A percentile compares a stretch with the other conserved stretches of the same genome.
Conservation (phyloP, 2,329 filamentous ascomycete species). For the Botryotinia calthae region DNA sequence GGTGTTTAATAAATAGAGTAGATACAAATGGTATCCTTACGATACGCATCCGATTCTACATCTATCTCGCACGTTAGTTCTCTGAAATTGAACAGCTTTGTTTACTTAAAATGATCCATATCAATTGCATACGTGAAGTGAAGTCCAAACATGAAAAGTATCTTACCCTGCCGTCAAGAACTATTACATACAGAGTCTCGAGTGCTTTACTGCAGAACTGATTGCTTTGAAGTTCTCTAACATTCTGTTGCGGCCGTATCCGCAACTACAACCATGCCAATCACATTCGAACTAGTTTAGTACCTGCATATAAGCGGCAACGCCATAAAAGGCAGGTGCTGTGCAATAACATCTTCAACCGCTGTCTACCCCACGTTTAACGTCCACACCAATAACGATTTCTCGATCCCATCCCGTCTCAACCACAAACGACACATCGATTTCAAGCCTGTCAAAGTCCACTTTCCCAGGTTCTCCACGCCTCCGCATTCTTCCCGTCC, state of each 20-base stretch:
- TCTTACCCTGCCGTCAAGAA: neutral
- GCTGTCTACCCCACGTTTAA: neutral
- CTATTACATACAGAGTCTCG: neutral
- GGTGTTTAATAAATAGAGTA: slow-evolving; percentile 3
- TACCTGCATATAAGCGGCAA: neutral
- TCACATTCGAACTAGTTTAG: neutral
- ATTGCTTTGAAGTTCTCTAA: neutral
- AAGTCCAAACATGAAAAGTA: neutral
- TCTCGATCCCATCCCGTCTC: neutral
- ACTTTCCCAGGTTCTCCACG: neutral
- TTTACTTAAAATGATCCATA: neutral
- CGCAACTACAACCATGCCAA: neutral
- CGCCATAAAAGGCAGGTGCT: neutral
- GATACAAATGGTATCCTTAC: neutral
- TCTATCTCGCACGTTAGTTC: neutral
- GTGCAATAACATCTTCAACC: neutral
- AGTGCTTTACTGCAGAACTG: neutral
- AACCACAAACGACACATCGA: neutral
- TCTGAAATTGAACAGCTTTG: neutral
- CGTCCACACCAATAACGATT: neutral
- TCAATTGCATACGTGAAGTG: neutral
- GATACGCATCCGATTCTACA: neutral
- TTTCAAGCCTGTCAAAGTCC: neutral
- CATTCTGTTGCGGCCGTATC: neutral
- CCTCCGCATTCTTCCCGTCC: neutral